Evolutionary conservation across 2,329 filamentous ascomycete species (phyloP).

Genomic region (Cercospora sp.): DNA sequence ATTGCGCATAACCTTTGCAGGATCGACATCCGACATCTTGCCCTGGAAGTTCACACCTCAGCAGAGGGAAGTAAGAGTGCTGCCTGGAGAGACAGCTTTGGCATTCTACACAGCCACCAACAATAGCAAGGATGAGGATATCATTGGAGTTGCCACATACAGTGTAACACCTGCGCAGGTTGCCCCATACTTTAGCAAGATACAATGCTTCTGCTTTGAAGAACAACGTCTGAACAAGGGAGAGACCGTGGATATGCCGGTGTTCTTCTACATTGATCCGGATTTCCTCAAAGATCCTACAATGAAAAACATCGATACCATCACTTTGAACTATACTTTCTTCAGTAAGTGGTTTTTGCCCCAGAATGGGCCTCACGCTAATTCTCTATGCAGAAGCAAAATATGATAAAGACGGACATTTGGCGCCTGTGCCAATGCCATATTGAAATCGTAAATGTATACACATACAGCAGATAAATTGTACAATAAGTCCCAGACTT

Average conservation of each 20-base stretch:
- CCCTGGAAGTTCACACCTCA: conserved; percentile 98
- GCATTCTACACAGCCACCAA: conserved; percentile 98
- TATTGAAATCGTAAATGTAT: conserved; percentile 5
- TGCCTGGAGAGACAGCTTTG: conserved; percentile 93
- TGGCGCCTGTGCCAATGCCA: conserved; percentile 56
- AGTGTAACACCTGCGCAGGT: conserved; percentile 95
- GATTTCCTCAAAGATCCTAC: conserved; percentile 89
- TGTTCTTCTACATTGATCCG: conserved; percentile 98
- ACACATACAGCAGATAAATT: not conserved
- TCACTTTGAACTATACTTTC: conserved; percentile 96
- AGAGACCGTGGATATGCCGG: conserved; percentile 98
- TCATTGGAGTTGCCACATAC: conserved; percentile 97
- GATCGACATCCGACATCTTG: conserved; percentile 89
- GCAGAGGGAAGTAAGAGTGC: conserved; percentile 91
- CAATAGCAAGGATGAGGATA: conserved; percentile 76
- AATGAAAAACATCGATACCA: conserved; percentile 92
- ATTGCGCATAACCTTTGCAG: conserved; percentile 93
- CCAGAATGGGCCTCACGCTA: conserved; percentile 20
- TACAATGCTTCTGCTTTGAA: conserved; percentile 99
- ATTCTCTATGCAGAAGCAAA: conserved; percentile 63
- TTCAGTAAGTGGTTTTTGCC: conserved; percentile 69
- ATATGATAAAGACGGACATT: conserved; percentile 77
- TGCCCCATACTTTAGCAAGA: conserved; percentile 98
- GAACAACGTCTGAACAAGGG: conserved; percentile 89
- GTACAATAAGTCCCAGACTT: not conserved